These are phyloP conservation scores for Diaporthe sp. DNA, from an alignment of 2,329 filamentous ascomycete species.

Conservation along the genomic window DNA sequence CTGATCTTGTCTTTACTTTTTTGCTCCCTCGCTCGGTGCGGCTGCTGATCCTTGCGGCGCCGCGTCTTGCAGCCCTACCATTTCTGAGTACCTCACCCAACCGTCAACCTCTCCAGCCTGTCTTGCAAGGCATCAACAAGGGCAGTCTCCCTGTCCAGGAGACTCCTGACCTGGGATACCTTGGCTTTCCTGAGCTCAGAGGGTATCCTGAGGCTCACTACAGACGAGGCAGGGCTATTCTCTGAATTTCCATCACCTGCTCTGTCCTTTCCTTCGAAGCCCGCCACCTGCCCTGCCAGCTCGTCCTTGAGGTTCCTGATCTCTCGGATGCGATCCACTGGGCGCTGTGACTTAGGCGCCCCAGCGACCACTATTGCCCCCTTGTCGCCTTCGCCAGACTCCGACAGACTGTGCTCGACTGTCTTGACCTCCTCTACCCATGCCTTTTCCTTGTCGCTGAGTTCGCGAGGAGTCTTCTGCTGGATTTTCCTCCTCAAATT, in stretches of 20 bases:
- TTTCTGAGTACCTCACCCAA: conserved; percentile 42
- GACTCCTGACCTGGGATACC: conserved; percentile 71
- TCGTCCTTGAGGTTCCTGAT: conserved; percentile 66
- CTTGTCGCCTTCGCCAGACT: conserved; percentile 46
- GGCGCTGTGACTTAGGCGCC: conserved; percentile 59
- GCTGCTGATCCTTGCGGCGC: conserved; percentile 21
- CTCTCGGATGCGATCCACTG: conserved; percentile 69
- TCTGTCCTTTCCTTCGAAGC: conserved; percentile 48
- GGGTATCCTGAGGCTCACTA: conserved; percentile 64
- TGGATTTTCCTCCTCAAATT: conserved; percentile 64
- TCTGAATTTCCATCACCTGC: conserved; percentile 46
- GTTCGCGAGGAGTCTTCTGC: conserved; percentile 60
- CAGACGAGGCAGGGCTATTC: conserved; percentile 47
- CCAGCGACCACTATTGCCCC: conserved; percentile 20
- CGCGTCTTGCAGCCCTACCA: conserved; percentile 3
- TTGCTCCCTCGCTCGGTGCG: conserved; percentile 12
- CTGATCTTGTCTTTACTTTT: conserved; percentile 27
- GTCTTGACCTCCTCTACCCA: conserved; percentile 60
- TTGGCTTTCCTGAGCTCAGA: conserved; percentile 73
- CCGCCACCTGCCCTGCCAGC: conserved; percentile 64
- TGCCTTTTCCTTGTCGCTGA: conserved; percentile 72
- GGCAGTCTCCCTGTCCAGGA: conserved; percentile 76
- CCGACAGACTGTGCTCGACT: conserved; percentile 56
- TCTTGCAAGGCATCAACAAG: conserved; percentile 76
- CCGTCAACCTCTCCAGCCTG: conserved; percentile 69